Base-by-base conservation (phyloP, 2,329 filamentous ascomycete genomes). In the Venturia aucupariae region DNA sequence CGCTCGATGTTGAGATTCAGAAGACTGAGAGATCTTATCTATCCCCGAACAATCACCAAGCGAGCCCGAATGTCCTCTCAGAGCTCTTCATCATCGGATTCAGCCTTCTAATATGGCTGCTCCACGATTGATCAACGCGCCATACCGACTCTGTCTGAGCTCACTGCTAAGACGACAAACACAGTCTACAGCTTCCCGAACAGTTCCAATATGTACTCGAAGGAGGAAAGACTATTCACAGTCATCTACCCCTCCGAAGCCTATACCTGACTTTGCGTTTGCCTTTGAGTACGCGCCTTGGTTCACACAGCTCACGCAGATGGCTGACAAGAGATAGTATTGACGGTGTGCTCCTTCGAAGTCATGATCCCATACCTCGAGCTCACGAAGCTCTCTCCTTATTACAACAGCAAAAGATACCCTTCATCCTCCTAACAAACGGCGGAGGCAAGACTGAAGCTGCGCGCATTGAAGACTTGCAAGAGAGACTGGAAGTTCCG, bases 401-500 rank as follows among this genome's bases (percentile, higher is more conserved):
- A 71, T 86, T 97, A 24, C 86, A 92, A 69, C 77, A 82, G 59
- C 82, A 92, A 71, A 81, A 84, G 59, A 90, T 97, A 57, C 92
- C 92, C 15, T 97, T 96, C 77, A 93, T 99, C 71, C 85, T 99
- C 41, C 82, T 99, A 67, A 99, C 94, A 66, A 99, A 99, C 76
- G 94, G 94, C 69, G 94, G 94, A 51, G 94, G 94, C 65, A 91
- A 89, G 72, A 85, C 86, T 67, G 93, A 97, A 76, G 79, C 79
- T 2, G 86, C 89, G 65, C 84, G 90, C 22, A 88, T 91, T 38
- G 79, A 79, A 8, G 88, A 92, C 66, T 80, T 95, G 63, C 86
- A 84, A 69, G 74, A 82, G 54, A 86, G 85, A 69, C 82, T 95
- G 7, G 79, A 83, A 32, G 79, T 92, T 1, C 76, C 81, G 19